A percentile compares a stretch with the other conserved stretches of the same genome.
phyloP scores from a whole-genome alignment of 768 basidiomycete species.

The Arthromyces matolae region DNA sequence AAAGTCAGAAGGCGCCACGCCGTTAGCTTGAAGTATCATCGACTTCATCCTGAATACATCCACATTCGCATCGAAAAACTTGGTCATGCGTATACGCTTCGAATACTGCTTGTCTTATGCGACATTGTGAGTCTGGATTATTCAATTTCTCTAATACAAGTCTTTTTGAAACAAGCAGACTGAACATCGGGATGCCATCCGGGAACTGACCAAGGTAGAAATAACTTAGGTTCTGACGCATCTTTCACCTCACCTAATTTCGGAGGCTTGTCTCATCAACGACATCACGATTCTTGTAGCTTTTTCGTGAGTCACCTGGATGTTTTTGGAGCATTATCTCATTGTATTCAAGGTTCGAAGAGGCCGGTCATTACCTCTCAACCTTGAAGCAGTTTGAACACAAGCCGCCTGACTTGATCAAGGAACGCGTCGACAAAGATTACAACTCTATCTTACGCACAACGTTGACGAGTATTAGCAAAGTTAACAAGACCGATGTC shows the following conservation, averaged over 20 bases:
- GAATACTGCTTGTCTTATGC: slow-evolving; percentile 85
- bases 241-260: slow-evolving; percentile 1
- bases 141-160: not conserved
- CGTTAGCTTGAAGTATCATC: slow-evolving; percentile 84
- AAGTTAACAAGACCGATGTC: slow-evolving; percentile 97
- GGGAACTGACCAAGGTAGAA: slow-evolving; percentile 86
- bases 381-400: slow-evolving; percentile 93
- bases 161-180: slow-evolving; percentile 40
- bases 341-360: slow-evolving; percentile 60
- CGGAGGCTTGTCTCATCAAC: slow-evolving; percentile 87
- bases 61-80: slow-evolving; percentile 87
- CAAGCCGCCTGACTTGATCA: slow-evolving; percentile 90
- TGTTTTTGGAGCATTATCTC: not conserved
- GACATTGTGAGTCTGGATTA: slow-evolving; percentile 80
- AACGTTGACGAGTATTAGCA: slow-evolving; percentile 82
- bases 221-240: slow-evolving; percentile 2
- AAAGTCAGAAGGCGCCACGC: not conserved
- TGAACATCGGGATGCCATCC: slow-evolving; percentile 87
- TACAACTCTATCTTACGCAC: slow-evolving; percentile 78
- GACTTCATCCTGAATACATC: slow-evolving; percentile 96
- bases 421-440: slow-evolving; percentile 89
- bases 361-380: slow-evolving; percentile 87
- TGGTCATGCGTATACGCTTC: slow-evolving; percentile 73
- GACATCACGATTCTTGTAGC: slow-evolving; percentile 89
- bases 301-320: slow-evolving; percentile 63